Conservation (phyloP, 371 early-diverging fungal species). For the Modicella reniformis region DNA sequence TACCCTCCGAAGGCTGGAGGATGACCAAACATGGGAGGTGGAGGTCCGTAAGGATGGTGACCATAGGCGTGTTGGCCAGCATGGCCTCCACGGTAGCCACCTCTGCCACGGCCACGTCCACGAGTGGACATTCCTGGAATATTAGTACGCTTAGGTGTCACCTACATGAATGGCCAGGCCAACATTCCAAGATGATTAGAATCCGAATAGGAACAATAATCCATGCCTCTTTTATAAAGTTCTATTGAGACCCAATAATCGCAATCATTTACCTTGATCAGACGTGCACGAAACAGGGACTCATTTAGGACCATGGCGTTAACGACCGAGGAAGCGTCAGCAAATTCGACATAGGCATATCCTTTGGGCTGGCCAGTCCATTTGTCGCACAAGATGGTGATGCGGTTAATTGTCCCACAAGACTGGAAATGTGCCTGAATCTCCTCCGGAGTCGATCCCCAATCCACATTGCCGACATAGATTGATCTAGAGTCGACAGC, state of each 20-base stretch:
- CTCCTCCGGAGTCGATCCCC: slow-evolving; percentile 94
- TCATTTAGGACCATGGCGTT: slow-evolving; percentile 91
- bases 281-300: slow-evolving; percentile 87
- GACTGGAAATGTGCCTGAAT: slow-evolving; percentile 95
- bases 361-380: slow-evolving; percentile 97
- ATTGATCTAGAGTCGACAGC: slow-evolving; percentile 92
- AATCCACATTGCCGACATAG: slow-evolving; percentile 97
- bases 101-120: slow-evolving; percentile 65
- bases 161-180: too few relatives aligned
- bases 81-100: slow-evolving; percentile 25
- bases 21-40: slow-evolving; percentile 33
- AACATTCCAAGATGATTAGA: too few relatives aligned
- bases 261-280: too few relatives aligned
- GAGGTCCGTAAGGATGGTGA: slow-evolving; percentile 55
- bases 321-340: slow-evolving; percentile 82
- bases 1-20: slow-evolving; percentile 28
- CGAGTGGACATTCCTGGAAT: slow-evolving; percentile 85
- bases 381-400: slow-evolving; percentile 95
- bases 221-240: too few relatives aligned
- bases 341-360: slow-evolving; percentile 98
- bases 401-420: slow-evolving; percentile 96
- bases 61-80: slow-evolving; percentile 24
- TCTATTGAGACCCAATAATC: too few relatives aligned
- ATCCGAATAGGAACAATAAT: too few relatives aligned
- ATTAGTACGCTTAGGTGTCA: slow-evolving; percentile 94